Evolutionary conservation across 2,329 filamentous ascomycete species (phyloP), one percentile per base, ranked within the genome.

Genomic region (Rachicladosporium sp.): DNA sequence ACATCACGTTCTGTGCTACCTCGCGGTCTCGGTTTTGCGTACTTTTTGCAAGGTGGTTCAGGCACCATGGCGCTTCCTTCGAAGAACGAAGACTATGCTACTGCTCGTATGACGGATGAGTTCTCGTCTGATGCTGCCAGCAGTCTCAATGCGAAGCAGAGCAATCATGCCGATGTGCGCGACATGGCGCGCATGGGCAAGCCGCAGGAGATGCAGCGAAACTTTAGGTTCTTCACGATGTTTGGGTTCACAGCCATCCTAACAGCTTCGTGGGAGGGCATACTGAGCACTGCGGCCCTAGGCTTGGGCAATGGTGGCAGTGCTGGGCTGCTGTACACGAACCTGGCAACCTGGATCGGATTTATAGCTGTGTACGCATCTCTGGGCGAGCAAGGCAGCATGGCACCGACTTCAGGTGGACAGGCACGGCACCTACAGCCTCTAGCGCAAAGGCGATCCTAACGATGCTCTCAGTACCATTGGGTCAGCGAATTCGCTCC

Each of bases 141-240:
- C 15, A 19, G 15, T 19, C 15, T 19, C 5, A 5, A 19, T 19
- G 15, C 15, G 15, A 19, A 19, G 15, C 15, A 40, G 31, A 35
- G 54, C 33, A 58, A 50, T 4, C 39, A 47, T 11, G 47, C 41
- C 15, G 66, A 69, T 49, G 58, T 62, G 21, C 52, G 51, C 21
- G 63, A 72, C 41, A 67, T 71, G 63, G 57, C 57, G 27, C 63
- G 68, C 11, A 59, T 72, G 61, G 69, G 69, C 31, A 71, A 70
- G 53, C 56, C 59, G 12, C 68, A 70, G 41, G 65, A 71, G 35
- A 58, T 72, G 8, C 30, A 53, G 50, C 46, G 51, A 34, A 53
- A 50, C 43, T 53, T 53, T 37, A 46, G 45, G 32, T 50, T 52
- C 36, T 45, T 51, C 36, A 47, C 48, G 10, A 51, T 51, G 41